Conservation (phyloP, 306 rosid species). For the Cicer cuneatum region DNA sequence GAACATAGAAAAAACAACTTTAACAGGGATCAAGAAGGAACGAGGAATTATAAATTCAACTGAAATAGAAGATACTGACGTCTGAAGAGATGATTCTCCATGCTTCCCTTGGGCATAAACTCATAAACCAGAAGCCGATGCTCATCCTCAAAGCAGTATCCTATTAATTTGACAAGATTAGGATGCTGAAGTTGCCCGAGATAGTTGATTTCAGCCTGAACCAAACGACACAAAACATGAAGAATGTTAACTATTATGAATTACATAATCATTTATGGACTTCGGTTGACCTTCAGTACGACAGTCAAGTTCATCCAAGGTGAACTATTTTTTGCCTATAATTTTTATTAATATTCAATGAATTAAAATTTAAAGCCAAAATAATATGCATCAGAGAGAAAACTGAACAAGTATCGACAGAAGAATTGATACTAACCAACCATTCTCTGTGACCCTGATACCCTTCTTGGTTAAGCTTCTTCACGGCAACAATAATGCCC, state of each 20-base stretch:
- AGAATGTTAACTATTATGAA: constrained; percentile 17
- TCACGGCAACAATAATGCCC: constrained; percentile 86
- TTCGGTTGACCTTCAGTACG: constrained; percentile 23
- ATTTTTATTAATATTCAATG: constrained; percentile 35
- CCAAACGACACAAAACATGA: constrained; percentile 38
- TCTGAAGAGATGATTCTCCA: constrained; percentile 94
- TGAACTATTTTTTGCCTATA: constrained; percentile 9
- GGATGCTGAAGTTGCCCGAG: constrained; percentile 91
- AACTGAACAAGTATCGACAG: not conserved
- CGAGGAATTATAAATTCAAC: not conserved
- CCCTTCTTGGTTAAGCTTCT: constrained; percentile 90
- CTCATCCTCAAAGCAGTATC: constrained; percentile 91
- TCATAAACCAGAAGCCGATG: constrained; percentile 92
- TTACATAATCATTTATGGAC: constrained; percentile 21
- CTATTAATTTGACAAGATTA: constrained; percentile 90
- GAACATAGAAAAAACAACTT: not conserved
- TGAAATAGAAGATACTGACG: constrained; percentile 60
- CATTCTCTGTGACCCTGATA: constrained; percentile 95
- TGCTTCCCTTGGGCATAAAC: constrained; percentile 96
- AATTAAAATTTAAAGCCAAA: constrained; percentile 25
- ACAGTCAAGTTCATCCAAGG: constrained; percentile 33
- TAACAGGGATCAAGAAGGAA: not conserved
- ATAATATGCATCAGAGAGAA: not conserved
- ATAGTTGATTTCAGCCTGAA: constrained; percentile 92
- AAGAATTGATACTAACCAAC: constrained; percentile 66